phyloP scores from a whole-genome alignment of 345 rosid genomes.

The Melaleuca quinquenervia region DNA sequence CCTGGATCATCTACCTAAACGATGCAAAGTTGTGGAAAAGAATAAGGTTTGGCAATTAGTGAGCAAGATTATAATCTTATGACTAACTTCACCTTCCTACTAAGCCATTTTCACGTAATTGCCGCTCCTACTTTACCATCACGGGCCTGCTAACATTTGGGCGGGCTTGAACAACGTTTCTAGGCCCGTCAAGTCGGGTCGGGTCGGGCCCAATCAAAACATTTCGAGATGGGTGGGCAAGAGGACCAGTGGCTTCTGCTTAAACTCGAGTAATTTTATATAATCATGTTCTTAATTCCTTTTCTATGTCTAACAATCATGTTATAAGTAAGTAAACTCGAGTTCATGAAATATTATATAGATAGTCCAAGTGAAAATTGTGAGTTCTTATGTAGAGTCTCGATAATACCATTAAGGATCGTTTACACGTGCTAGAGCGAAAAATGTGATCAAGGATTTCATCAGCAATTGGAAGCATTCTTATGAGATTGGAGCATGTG shows the following conservation, averaged over 20 bases:
- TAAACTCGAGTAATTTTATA: neutral
- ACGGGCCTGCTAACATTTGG: neutral
- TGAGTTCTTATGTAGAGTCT: fast-evolving
- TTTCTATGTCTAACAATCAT: neutral
- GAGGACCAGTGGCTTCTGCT: neutral
- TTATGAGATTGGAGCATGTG: too few relatives aligned
- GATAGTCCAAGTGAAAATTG: neutral
- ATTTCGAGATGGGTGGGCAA: neutral
- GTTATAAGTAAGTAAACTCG: neutral
- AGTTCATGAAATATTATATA: neutral
- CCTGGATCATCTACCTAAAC: neutral
- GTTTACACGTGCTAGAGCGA: fast-evolving
- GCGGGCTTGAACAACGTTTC: neutral
- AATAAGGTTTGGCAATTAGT: neutral
- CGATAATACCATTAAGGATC: fast-evolving
- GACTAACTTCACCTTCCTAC: neutral
- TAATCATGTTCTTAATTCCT: neutral
- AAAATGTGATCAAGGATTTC: fast-evolving
- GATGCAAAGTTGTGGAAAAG: neutral
- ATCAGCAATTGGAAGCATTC: neutral
- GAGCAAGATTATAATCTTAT: neutral
- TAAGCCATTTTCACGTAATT: neutral
- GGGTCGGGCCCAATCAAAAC: neutral
- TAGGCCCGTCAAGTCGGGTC: neutral
- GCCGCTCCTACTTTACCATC: neutral